phyloP scores from a whole-genome alignment of 768 basidiomycete genomes.

The Lactarius vividus region DNA sequence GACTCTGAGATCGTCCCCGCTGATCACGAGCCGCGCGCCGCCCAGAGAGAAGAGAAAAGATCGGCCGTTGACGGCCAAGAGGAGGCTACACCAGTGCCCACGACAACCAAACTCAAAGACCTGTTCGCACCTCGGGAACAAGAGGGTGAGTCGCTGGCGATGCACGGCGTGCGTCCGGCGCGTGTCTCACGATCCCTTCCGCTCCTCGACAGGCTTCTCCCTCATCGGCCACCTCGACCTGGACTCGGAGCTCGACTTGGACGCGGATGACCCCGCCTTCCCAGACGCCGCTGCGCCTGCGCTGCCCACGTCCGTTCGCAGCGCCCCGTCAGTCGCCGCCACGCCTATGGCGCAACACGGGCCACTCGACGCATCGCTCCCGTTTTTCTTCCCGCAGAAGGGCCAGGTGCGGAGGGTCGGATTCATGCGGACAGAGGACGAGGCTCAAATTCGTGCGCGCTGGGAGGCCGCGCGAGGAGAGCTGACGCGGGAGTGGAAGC shows the following conservation, averaged over 20 bases:
- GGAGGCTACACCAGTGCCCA: background rate
- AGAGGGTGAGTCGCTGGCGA: conserved; percentile 46
- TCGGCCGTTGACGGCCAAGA: background rate
- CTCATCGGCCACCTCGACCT: conserved; percentile 72
- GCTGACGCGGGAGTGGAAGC: conserved; percentile 76
- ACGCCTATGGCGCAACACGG: background rate
- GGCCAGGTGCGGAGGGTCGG: conserved; percentile 37
- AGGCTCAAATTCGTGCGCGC: conserved; percentile 58
- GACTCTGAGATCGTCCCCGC: conserved; percentile 26
- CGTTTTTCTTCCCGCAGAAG: conserved; percentile 24
- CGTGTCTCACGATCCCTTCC: background rate
- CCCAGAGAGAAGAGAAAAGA: conserved; percentile 1
- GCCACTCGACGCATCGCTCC: conserved; percentile 17
- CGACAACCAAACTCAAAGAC: conserved; percentile 53
- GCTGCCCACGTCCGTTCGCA: background rate
- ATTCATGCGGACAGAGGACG: conserved; percentile 52
- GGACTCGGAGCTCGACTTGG: conserved; percentile 64
- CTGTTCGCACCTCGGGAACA: conserved; percentile 70
- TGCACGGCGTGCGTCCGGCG: background rate
- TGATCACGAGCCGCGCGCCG: background rate
- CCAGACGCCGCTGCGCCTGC: background rate
- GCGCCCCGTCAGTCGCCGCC: background rate
- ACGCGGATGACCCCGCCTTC: conserved; percentile 31
- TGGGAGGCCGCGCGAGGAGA: conserved; percentile 72
- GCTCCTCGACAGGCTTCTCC: conserved; percentile 64